Evolutionary conservation across 306 rosid genomes (phyloP).

Genomic region (Prunus mongolica): DNA sequence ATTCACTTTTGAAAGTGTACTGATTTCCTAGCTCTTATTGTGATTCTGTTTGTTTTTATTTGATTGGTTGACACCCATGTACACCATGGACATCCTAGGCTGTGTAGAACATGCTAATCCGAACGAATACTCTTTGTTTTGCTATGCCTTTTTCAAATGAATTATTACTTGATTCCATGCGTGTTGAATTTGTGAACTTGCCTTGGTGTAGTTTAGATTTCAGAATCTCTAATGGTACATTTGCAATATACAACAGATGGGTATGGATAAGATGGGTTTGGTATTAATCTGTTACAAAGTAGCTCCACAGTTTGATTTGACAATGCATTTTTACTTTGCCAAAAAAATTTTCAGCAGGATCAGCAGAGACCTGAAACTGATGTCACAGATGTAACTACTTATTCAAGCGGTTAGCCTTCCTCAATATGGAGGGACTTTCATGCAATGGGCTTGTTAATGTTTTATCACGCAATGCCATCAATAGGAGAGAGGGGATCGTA

Average conservation of each 20-base stretch:
- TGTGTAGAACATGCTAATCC: not conserved
- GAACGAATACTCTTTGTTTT: not conserved
- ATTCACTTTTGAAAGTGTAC: not conserved
- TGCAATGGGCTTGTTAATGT: slow-evolving; percentile 6
- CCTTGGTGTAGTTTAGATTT: not conserved
- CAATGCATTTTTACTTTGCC: not conserved
- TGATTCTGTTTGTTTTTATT: not conserved
- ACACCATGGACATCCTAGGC: not conserved
- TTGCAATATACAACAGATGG: not conserved
- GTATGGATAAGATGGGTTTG: not conserved
- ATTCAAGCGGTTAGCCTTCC: slow-evolving; percentile 8
- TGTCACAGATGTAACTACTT: slow-evolving; percentile 11
- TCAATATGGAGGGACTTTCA: slow-evolving; percentile 16
- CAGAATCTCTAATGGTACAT: not conserved
- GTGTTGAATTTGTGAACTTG: not conserved
- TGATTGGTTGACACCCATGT: not conserved
- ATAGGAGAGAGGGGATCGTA: not conserved
- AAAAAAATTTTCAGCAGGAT: not conserved
- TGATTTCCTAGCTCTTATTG: not conserved
- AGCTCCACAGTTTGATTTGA: not conserved
- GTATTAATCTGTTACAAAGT: not conserved
- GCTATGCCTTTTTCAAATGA: not conserved
- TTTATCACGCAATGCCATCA: slow-evolving; percentile 9
- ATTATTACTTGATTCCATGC: not conserved
- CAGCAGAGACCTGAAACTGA: slow-evolving; percentile 1